A percentile compares a stretch with the other conserved stretches of the same genome.
These are phyloP conservation scores for Acanthamoeba quina DNA, from an alignment of 208 protist species.

Conservation along the genomic window DNA sequence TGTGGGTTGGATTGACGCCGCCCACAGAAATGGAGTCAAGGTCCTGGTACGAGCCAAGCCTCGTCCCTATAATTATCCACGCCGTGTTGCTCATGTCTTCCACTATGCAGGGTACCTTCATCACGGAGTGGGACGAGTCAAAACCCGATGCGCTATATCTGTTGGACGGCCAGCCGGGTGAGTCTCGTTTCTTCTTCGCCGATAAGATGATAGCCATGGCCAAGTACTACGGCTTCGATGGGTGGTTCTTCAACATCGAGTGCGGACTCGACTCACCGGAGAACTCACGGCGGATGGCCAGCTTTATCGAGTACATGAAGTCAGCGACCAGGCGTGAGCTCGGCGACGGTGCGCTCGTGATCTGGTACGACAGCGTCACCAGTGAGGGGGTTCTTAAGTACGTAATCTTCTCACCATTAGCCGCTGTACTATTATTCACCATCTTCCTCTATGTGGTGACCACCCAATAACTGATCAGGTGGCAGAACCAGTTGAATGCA, in stretches of 20 bases:
- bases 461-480: slow-evolving; percentile 76
- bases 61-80: no score
- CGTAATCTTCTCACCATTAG: background rate
- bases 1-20: slow-evolving; percentile 90
- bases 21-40: slow-evolving; percentile 91
- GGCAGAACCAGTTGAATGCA: slow-evolving; percentile 92
- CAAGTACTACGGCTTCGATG: slow-evolving; percentile 93
- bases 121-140: slow-evolving; percentile 89
- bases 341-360: slow-evolving; percentile 76
- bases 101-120: slow-evolving; percentile 88
- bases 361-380: slow-evolving; percentile 95
- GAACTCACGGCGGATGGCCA: slow-evolving; percentile 31
- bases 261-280: background rate
- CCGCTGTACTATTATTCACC: background rate
- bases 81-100: background rate
- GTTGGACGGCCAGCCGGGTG: slow-evolving; percentile 71
- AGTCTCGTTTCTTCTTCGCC: slow-evolving; percentile 83
- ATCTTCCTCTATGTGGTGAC: background rate
- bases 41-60: slow-evolving; percentile 88
- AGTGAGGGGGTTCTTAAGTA: slow-evolving; percentile 83
- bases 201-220: slow-evolving; percentile 88
- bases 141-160: slow-evolving; percentile 80
- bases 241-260: slow-evolving; percentile 95
- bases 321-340: background rate
- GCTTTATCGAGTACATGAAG: slow-evolving; percentile 72